Conservation (phyloP, 352 stramenopile species). For the Peronospora tabacina region DNA sequence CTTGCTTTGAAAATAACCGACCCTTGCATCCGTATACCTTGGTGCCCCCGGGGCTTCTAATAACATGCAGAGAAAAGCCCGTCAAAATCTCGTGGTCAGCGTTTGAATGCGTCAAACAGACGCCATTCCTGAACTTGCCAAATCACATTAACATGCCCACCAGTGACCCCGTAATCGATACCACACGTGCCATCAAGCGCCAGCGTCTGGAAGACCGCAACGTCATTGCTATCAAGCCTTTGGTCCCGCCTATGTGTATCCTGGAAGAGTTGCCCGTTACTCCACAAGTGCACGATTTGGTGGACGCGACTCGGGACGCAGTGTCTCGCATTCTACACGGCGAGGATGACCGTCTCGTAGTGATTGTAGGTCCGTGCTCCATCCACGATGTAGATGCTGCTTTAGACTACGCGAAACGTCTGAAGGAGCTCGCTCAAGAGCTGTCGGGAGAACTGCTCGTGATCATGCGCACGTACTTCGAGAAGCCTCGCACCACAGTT, state of each 20-base stretch:
- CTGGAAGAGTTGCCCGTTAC: slow-evolving; percentile 71
- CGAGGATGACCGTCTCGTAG: slow-evolving; percentile 61
- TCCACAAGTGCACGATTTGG: slow-evolving; percentile 54
- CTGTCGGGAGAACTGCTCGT: slow-evolving; percentile 60
- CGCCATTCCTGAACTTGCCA: slow-evolving; percentile 24
- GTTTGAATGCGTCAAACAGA: slow-evolving; percentile 3
- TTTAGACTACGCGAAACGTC: slow-evolving; percentile 60
- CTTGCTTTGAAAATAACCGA: no score
- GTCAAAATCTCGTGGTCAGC: slow-evolving; percentile 10
- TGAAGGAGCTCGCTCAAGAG: slow-evolving; percentile 50
- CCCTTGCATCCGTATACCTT: no score
- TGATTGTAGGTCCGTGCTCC: slow-evolving; percentile 73
- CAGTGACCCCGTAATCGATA: slow-evolving; percentile 23
- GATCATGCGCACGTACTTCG: slow-evolving; percentile 86
- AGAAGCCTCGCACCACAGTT: slow-evolving; percentile 79
- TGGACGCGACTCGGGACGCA: slow-evolving; percentile 40
- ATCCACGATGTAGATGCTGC: slow-evolving; percentile 75
- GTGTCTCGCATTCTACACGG: slow-evolving; percentile 58
- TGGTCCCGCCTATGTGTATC: slow-evolving; percentile 59
- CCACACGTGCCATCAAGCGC: slow-evolving; percentile 44
- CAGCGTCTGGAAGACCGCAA: slow-evolving; percentile 64
- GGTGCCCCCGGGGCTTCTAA: slow-evolving; percentile 1
- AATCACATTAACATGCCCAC: slow-evolving; percentile 18
- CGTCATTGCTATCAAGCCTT: slow-evolving; percentile 59
- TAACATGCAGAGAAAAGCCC: not conserved